Evolutionary conservation across 2,329 filamentous ascomycete species (phyloP).

Genomic region (Aureobasidium sp.): DNA sequence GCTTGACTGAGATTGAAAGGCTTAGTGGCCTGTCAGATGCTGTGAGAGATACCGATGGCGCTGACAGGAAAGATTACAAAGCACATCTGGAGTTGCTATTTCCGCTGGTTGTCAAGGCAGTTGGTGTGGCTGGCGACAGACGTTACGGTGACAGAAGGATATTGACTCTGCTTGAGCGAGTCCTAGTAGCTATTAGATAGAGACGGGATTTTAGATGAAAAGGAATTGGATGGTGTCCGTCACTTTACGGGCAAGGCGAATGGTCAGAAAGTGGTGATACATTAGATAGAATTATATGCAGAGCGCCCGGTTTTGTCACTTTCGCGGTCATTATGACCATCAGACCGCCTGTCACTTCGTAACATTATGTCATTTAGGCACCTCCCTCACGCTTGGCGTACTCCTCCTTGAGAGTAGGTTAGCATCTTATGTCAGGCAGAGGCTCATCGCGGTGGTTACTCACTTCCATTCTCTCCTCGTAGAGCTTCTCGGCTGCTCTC

Average conservation of each 20-base stretch:
- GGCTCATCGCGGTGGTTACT: neutral
- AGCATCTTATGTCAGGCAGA: neutral
- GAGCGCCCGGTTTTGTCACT: neutral
- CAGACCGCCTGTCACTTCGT: neutral
- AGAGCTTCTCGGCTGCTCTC: conserved; percentile 10
- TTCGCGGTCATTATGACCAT: neutral
- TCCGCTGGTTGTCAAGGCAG: conserved; percentile 61
- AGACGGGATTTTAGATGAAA: neutral
- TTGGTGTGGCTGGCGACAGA: conserved; percentile 52
- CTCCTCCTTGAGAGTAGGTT: neutral
- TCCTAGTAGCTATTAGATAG: conserved; percentile 27
- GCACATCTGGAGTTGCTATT: conserved; percentile 78
- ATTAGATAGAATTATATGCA: neutral
- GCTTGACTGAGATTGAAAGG: conserved; percentile 57
- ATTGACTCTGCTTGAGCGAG: conserved; percentile 32
- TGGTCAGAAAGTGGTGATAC: conserved; percentile 1
- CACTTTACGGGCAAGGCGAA: neutral
- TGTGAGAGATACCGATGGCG: conserved; percentile 17
- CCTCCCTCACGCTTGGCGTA: conserved; percentile 12
- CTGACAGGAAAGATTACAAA: conserved; percentile 38
- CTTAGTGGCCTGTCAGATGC: conserved; percentile 55
- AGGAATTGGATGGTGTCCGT: neutral
- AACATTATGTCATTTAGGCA: neutral
- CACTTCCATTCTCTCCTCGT: conserved; percentile 14
- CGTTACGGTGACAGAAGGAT: conserved; percentile 50